Conservation (phyloP, 768 basidiomycete genomes). For the Scleroderma citrinum region DNA sequence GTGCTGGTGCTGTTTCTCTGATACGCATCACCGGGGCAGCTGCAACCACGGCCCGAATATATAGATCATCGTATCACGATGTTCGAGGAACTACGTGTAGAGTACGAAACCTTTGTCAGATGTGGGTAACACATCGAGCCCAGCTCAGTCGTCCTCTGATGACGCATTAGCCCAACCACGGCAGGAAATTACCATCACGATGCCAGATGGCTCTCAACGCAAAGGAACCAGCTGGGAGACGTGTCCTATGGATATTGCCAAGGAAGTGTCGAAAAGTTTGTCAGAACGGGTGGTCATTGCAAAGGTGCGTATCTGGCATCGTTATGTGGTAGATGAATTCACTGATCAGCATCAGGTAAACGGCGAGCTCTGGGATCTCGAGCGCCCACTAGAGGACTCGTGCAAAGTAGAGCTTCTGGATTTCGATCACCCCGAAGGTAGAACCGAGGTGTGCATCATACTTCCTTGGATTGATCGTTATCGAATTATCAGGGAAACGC, state of each 20-base stretch:
- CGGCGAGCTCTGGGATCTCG: conserved; percentile 87
- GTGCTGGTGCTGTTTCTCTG: background rate
- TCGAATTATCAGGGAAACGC: conserved; percentile 60
- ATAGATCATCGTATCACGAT: conserved; percentile 87
- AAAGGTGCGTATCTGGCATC: conserved; percentile 50
- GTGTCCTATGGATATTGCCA: conserved; percentile 85
- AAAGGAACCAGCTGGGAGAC: conserved; percentile 93
- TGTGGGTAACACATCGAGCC: conserved; percentile 38
- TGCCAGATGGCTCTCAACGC: conserved; percentile 82
- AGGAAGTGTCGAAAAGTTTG: conserved; percentile 78
- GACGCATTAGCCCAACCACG: conserved; percentile 57
- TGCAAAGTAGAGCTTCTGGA: conserved; percentile 81
- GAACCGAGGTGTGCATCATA: conserved; percentile 1
- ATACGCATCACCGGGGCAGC: conserved; percentile 33
- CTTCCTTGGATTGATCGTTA: background rate
- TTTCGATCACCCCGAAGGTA: conserved; percentile 89
- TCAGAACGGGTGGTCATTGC: conserved; percentile 90
- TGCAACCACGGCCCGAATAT: conserved; percentile 79
- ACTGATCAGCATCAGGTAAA: conserved; percentile 52
- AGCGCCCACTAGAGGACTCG: conserved; percentile 85
- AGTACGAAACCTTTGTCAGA: conserved; percentile 77
- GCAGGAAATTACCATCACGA: conserved; percentile 74
- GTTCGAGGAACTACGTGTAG: conserved; percentile 80
- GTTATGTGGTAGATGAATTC: background rate
- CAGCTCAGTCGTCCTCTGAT: conserved; percentile 1